Conservation (phyloP, 2,329 filamentous ascomycete genomes). For the Byssothecium circinans region DNA sequence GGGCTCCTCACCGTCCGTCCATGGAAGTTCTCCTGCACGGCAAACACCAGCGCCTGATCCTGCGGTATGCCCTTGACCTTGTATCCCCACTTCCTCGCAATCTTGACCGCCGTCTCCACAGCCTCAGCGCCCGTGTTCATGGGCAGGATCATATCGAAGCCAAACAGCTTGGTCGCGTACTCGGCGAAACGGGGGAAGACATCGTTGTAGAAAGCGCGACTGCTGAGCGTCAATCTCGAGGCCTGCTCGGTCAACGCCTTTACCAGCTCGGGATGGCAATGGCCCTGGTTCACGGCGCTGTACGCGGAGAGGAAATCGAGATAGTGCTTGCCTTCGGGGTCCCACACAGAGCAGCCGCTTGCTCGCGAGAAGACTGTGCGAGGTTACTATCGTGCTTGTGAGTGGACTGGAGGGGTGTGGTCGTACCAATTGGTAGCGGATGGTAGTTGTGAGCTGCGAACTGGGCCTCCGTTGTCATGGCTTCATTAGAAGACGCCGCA, state of each 20-base stretch:
- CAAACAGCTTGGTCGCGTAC: conserved; percentile 85
- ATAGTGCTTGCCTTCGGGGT: conserved; percentile 89
- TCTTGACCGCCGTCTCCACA: conserved; percentile 93
- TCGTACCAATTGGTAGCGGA: conserved; percentile 76
- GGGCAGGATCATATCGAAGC: conserved; percentile 95
- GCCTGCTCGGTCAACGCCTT: conserved; percentile 90
- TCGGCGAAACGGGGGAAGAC: conserved; percentile 95
- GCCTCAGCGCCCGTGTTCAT: conserved; percentile 99
- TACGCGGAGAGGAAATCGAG: conserved; percentile 98
- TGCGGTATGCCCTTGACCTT: conserved; percentile 89
- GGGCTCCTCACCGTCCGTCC: conserved; percentile 74
- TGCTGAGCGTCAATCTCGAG: conserved; percentile 84
- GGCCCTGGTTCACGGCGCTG: conserved; percentile 95
- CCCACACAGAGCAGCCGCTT: conserved; percentile 87
- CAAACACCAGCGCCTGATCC: conserved; percentile 81
- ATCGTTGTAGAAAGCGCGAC: conserved; percentile 96
- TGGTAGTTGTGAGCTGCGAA: conserved; percentile 99
- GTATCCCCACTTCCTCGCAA: conserved; percentile 97
- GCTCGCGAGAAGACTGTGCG: conserved; percentile 69
- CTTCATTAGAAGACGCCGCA: conserved; percentile 73
- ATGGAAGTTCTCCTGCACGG: conserved; percentile 91
- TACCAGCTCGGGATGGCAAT: conserved; percentile 95
- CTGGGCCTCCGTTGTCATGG: conserved; percentile 78
- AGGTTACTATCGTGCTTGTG: conserved; percentile 13
- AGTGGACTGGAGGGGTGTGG: neutral